These are phyloP conservation scores for Didymella glomerata DNA, from an alignment of 2,329 filamentous ascomycete species.

Conservation along the genomic window DNA sequence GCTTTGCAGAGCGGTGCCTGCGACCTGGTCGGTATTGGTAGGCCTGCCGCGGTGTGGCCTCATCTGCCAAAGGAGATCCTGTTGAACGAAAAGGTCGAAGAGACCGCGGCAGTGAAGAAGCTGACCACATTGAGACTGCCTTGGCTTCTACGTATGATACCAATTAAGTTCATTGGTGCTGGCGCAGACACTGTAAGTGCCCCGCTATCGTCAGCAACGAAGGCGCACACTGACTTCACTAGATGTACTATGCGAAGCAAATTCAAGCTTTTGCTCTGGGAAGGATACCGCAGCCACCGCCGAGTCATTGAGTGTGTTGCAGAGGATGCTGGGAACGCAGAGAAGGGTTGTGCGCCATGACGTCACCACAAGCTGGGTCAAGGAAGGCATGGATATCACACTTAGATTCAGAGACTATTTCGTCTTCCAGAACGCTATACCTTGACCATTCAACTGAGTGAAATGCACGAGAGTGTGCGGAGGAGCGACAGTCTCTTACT, in stretches of 20 bases:
- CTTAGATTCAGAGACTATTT: neutral
- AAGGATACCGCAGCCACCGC: conserved; percentile 1
- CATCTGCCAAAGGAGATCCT: conserved; percentile 12
- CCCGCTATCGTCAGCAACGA: neutral
- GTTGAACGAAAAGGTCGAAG: conserved; percentile 6
- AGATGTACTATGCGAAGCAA: conserved; percentile 15
- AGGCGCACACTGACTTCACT: neutral
- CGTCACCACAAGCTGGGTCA: neutral
- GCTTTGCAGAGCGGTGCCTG: conserved; percentile 56
- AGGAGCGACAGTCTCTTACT: conserved; percentile 9
- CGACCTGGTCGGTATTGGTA: conserved; percentile 28
- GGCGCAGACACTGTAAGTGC: conserved; percentile 13
- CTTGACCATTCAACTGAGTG: neutral
- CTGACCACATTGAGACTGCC: neutral
- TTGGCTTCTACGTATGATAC: conserved; percentile 4
- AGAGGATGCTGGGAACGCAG: neutral
- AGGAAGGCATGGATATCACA: neutral
- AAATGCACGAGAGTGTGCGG: conserved; percentile 6
- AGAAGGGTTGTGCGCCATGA: neutral
- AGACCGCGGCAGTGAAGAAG: neutral
- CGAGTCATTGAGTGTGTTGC: neutral
- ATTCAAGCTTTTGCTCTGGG: conserved; percentile 11
- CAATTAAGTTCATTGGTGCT: conserved; percentile 9
- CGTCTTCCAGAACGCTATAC: neutral
- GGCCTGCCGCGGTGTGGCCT: conserved; percentile 24